Conservation (phyloP, 1,139 yeast species). For the Kodamaea suecica region DNA sequence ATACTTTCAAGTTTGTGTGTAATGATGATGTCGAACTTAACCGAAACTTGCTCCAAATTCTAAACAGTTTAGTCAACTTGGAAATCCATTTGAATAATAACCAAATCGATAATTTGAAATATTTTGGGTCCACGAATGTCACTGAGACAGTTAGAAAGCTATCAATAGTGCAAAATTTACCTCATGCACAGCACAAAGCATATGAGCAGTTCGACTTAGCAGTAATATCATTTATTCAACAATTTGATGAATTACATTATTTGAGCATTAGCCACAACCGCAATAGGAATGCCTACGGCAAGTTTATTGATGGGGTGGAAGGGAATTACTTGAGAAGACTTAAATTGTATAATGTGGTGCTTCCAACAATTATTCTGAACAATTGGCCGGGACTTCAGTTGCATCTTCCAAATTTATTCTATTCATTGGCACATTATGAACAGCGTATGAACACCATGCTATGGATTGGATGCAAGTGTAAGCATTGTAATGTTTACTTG, state of each 20-base stretch:
- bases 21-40: constrained; percentile 8
- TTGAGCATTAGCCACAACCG: constrained; percentile 52
- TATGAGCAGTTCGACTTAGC: constrained; percentile 58
- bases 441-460: constrained; percentile 62
- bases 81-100: constrained; percentile 16
- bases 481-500: constrained; percentile 48
- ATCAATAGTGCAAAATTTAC: constrained; percentile 46
- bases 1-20: constrained; percentile 20
- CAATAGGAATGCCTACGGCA: constrained; percentile 14
- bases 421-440: constrained; percentile 63
- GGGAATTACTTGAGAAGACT: constrained; percentile 66
- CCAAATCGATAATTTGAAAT: constrained; percentile 4
- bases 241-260: constrained; percentile 23
- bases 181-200: constrained; percentile 44
- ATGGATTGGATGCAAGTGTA: constrained; percentile 76
- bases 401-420: constrained; percentile 56
- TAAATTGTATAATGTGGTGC: constrained; percentile 42
- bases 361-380: constrained; percentile 40
- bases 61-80: constrained; percentile 20
- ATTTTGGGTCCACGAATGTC: constrained; percentile 9
- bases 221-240: constrained; percentile 40
- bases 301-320: constrained; percentile 56
- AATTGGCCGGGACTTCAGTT: constrained; percentile 35
- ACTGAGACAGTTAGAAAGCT: constrained; percentile 28
- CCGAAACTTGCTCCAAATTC: constrained; percentile 7